Base-by-base conservation (phyloP, 495 filamentous ascomycete species). In the Penicillium dipodomyicola region DNA sequence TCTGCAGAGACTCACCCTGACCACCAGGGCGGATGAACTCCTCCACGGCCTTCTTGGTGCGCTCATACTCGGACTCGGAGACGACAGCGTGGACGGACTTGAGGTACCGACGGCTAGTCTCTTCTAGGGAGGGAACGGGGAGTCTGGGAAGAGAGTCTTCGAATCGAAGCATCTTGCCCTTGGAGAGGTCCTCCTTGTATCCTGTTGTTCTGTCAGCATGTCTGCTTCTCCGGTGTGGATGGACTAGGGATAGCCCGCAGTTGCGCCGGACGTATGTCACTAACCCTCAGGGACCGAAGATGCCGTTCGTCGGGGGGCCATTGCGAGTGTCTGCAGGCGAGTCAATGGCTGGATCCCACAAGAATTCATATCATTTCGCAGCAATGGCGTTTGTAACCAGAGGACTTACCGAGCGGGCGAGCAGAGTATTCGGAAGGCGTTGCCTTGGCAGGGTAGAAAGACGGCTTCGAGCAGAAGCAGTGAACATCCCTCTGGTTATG, bases 111-210 rank as follows among this genome's bases (percentile, higher is more conserved):
- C 83, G 82, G 52, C 88, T 81, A 7, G 95, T 97, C 79, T 99
- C 95, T 73, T 97, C 87, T 54, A 99, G 86, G 11, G 88, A 88
- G 25, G 95, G 95, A 10, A 97, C 91, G 11, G 94, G 95, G 20
- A 99, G 82, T 44, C 80, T 84, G 32, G 95, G 95, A 22, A 99
- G 85, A 23, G 92, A 97, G 37, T 97, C 90, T 75, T 99, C 91
- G 74, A 94, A 99, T 43, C 95, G 87, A 59, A 97, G 86, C 90
- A 96, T 96, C 19, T 86, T 82, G 59, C 92, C 91, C 73, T 95
- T 96, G 61, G 87, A 87, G 67, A 81, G 80, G 73, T 99, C 92
- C 76, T 97, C 95, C 65, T 80, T 87, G 80, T 97, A 97, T 54
- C 91, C 94, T 94, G 61, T 6, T 27, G n/a, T 33, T 40, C 29